Evolutionary conservation across 2,329 filamentous ascomycete species (phyloP), one percentile per base, ranked within the genome.

Genomic region (Shiraia bambusicola): DNA sequence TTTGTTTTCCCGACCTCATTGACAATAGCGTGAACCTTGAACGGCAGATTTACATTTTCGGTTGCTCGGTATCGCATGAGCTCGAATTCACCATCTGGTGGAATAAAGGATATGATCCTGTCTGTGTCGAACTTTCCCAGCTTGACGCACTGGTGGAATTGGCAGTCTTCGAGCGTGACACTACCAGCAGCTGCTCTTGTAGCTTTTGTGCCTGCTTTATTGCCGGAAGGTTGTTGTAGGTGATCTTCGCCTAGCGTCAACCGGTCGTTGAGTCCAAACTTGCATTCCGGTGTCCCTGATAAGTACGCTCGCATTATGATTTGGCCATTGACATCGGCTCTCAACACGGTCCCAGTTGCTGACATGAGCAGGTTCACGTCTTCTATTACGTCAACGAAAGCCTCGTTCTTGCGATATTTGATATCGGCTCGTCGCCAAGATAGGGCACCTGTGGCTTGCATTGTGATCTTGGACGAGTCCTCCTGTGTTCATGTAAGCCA

Each of bases 231-330:
- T 72, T 37, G 82, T 80, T 64, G 88, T 80, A 69, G 45, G 30
- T 67, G 70, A 42, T 74, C 72, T 36, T 75, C 73, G 63, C 96
- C 93, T n/a, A 98, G 79, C 1, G 97, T 81, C 3, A 98, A 78
- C 6, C 93, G 84, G 69, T 98, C 93, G 69, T 98, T 98, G 29
- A 98, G 83, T 6, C 93, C 93, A 59, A 98, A 98, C 70, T 98
- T 98, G 80, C 93, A 98, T 72, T 98, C 93, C 7, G 93, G 93
- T 1, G 91, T 98, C 25, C 94, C 93, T 14, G 88, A 88, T 17
- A 98, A 84, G 66, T 98, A 98, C 47, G 93, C 93, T 59, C 93
- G 89, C 93, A 98, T 98, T 61, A 98, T 82, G 61, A 98, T 98
- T 67, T 97, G 91, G 37, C 93, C 93, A 37, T 89, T 95, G 38